Evolutionary conservation across 75 land plant genomes (phyloP), one percentile per base, ranked within the genome.

Genomic region (Pinus tabuliformis): DNA sequence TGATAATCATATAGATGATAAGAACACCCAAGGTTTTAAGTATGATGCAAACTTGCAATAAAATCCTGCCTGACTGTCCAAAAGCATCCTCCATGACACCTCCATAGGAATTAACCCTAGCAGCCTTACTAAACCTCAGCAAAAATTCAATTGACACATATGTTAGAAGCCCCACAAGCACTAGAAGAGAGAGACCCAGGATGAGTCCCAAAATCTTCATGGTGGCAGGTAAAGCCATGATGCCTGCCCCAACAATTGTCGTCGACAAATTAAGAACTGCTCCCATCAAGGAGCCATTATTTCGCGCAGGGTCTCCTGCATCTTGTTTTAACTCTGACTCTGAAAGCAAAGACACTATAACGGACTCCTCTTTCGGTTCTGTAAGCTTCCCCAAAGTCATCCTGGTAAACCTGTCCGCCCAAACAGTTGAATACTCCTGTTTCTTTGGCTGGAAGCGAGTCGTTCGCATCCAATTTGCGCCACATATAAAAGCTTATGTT

Each of bases 201-300:
- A 75, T 36, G 14, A 83, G 36, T 24, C 86, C 86, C 58, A 83
- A 61, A 56, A 71, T 66, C 77, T 83, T 83, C 85, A 77, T 65
- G 78, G 86, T 85, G 73, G 86, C 86, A 52, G 86, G 86, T 45
- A 85, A 61, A 16, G 78, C 86, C 86, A 85, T 85, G 59, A 85
- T 85, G 16, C 86, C 86, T 58, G 86, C 86, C 9, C 86, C 86
- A 21, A 85, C 86, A 14, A 85, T 58, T 61, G 81, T 85, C 1
- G 86, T 85, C 24, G 85, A 74, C 28, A 85, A 62, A 79, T 83
- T 85, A 74, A 85, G 84, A 36, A 85, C 81, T 8, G 70, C 86
- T 30, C 81, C 79, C 16, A 81, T 30, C 16, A 70, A 39, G 2
- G 85, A 80, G 7, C 52, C 52, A 45, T 45, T 45, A 7, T 45